Evolutionary conservation across 257 asterid genomes (phyloP).

Genomic region (Rauvolfia tetraphylla): DNA sequence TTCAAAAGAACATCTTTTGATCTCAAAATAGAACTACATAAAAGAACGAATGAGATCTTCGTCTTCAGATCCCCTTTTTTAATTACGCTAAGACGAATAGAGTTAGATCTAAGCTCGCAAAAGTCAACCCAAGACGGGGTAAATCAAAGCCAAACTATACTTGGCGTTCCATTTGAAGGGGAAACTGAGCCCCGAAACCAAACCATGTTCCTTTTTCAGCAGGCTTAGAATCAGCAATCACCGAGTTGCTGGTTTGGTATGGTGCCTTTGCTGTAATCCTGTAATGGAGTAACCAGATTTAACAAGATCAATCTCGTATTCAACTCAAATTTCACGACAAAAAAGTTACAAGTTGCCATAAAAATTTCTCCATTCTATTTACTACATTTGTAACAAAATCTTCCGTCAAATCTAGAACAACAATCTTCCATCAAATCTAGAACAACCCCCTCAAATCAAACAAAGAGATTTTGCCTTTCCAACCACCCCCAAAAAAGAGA

Average conservation of each 20-base stretch:
- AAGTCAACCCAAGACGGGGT: neutral
- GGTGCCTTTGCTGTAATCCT: constrained; percentile 37
- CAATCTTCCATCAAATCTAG: neutral
- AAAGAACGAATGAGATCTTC: no score
- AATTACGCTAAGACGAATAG: neutral
- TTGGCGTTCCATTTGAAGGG: constrained; percentile 24
- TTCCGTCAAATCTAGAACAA: neutral
- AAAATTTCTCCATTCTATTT: neutral
- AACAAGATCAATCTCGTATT: neutral
- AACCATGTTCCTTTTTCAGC: constrained; percentile 31
- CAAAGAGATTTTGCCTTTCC: neutral
- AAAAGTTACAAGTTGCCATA: no score
- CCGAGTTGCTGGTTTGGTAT: constrained; percentile 14
- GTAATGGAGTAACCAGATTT: neutral
- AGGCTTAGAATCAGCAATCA: constrained; percentile 14
- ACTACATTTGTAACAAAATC: no score
- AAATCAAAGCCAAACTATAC: neutral
- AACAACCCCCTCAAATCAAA: neutral
- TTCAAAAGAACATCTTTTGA: neutral
- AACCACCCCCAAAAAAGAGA: neutral
- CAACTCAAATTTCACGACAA: neutral
- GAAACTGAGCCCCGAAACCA: constrained; percentile 30
- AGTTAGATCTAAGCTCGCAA: constrained; percentile 8
- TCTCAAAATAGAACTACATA: no score
- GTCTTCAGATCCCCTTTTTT: neutral